Percentiles rank a stretch among this genome's conserved stretches.
These are phyloP conservation scores for Tylopilus sp. DNA, from an alignment of 768 basidiomycete species.

Conservation along the genomic window DNA sequence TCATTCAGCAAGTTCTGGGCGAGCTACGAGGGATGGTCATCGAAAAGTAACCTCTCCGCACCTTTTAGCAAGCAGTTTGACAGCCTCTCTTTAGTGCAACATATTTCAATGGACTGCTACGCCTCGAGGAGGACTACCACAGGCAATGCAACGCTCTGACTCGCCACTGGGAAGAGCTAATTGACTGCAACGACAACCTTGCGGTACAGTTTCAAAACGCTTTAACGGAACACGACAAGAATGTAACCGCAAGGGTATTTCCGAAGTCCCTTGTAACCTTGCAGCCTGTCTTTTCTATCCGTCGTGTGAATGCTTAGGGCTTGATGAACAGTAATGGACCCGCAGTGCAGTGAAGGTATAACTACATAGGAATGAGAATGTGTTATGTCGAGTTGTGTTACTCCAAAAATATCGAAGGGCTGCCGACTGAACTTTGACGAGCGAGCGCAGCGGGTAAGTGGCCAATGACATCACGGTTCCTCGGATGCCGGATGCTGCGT, in stretches of 20 bases:
- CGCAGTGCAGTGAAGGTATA: neutral
- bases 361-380: neutral
- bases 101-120: constrained; percentile 52
- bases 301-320: neutral
- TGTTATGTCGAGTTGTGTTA: no score
- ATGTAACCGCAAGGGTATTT: constrained; percentile 47
- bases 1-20: constrained; percentile 44
- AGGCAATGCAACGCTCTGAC: constrained; percentile 39
- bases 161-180: constrained; percentile 40
- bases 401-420: no score
- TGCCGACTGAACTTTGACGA: no score
- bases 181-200: constrained; percentile 37
- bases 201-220: constrained; percentile 34
- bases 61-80: constrained; percentile 3
- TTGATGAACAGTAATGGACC: neutral
- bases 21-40: constrained; percentile 42
- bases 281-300: constrained; percentile 17
- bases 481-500: neutral
- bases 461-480: constrained; percentile 15
- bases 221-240: constrained; percentile 48
- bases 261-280: constrained; percentile 42
- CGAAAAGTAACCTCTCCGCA: constrained; percentile 20
- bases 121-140: constrained; percentile 54
- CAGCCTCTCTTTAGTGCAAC: constrained; percentile 34
- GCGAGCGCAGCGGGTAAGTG: no score